phyloP scores from a whole-genome alignment of 176 grass and related monocot species.

The Themeda triandra region DNA sequence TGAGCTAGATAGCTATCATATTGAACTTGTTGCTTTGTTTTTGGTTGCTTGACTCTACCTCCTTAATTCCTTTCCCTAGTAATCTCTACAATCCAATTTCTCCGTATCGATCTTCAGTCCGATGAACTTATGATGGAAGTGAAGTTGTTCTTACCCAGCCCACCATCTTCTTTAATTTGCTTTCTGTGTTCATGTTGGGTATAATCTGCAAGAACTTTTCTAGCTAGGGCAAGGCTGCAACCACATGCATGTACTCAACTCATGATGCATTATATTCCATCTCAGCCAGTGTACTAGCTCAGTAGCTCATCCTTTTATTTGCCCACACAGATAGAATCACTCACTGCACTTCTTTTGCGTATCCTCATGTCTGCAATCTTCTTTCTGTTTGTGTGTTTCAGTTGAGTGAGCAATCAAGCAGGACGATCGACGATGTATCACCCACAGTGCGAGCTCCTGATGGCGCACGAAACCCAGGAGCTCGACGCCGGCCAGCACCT shows the following conservation, averaged over 20 bases:
- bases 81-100: background rate
- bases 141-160: background rate
- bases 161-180: background rate
- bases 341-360: background rate
- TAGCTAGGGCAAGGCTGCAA: slow-evolving; percentile 11
- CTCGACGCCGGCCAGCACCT: slow-evolving; percentile 36
- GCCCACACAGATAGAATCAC: background rate
- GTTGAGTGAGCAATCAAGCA: background rate
- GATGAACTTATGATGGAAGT: background rate
- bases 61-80: background rate
- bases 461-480: slow-evolving; percentile 19
- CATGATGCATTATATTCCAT: slow-evolving; percentile 11
- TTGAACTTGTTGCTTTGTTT: background rate
- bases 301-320: background rate
- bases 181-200: background rate
- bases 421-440: slow-evolving; percentile 39
- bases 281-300: background rate
- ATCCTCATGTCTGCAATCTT: background rate
- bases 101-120: too few relatives aligned
- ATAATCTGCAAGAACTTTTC: background rate
- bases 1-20: background rate
- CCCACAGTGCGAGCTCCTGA: slow-evolving; percentile 49
- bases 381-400: background rate
- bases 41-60: too few relatives aligned
- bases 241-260: slow-evolving; percentile 12